Evolutionary conservation across 306 rosid species (phyloP), one percentile per base, ranked within the genome.

Genomic region (Pachyrhizus erosus): DNA sequence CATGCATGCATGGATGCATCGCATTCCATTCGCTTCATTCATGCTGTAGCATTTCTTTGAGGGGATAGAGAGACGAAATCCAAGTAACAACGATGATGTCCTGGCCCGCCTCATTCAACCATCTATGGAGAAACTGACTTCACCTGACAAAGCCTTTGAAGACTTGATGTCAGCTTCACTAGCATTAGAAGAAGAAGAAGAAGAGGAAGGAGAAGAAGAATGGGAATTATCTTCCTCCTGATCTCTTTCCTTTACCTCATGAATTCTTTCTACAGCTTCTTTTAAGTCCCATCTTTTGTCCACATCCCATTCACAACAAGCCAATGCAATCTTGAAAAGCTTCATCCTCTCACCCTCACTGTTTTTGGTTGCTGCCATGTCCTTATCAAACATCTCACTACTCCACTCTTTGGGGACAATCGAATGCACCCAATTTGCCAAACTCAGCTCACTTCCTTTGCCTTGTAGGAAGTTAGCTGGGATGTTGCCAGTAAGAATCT

Each of bases 201-300:
- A n/a, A n/a, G n/a, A n/a, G n/a, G n/a, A n/a, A n/a, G n/a, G n/a
- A n/a, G n/a, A n/a, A 52, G 81, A 49, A 52, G 83, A 80, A 26
- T 60, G 14, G 39, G 42, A 40, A 55, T 68, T 52, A 0, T 67
- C 60, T 1, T 61, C 26, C 8, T 5, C 70, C 2, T 81, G 6
- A 20, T 74, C 80, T 8, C 23, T 84, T 66, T 91, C 93, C 65
- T 86, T 90, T 26, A 92, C 40, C 81, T 88, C 89, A 68, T 91
- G 88, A 65, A 93, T 91, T 75, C 66, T 91, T 0, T 87, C 87
- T 12, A 83, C 78, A 23, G 86, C 99, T 86, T 89, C 93, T 54
- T 86, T 88, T 76, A 93, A 46, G 70, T 93, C 97, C 84, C 83
- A 52, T 75, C 98, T 89, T 86, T 86, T 91, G 17, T 93, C 96